Conservation (phyloP, 1,284 basidiomycete genomes). For the Cutaneotrichosporon cavernicola region DNA sequence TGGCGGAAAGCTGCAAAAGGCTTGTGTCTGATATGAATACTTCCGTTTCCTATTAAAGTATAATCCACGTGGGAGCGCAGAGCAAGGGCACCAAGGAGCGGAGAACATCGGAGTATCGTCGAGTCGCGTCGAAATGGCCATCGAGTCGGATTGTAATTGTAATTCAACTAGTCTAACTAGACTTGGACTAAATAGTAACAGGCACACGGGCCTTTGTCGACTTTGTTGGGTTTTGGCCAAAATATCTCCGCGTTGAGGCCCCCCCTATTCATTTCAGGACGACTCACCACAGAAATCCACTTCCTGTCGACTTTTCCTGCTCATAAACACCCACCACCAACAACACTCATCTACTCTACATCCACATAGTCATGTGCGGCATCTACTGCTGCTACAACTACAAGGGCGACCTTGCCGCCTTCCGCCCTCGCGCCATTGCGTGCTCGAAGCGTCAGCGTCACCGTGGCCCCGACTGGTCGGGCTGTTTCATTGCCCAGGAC, state of each 20-base stretch:
- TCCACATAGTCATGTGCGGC: slow-evolving; percentile 68
- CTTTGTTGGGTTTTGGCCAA: not conserved
- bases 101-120: not conserved
- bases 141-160: not conserved
- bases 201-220: no score
- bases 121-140: not conserved
- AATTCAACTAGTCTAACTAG: not conserved
- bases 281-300: slow-evolving; percentile 1
- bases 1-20: no score
- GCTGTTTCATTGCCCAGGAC: slow-evolving; percentile 79
- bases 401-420: slow-evolving; percentile 66
- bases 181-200: no score
- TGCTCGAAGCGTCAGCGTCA: slow-evolving; percentile 86
- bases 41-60: not conserved
- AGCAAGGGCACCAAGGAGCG: no score
- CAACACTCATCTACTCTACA: not conserved
- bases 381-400: slow-evolving; percentile 81
- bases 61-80: not conserved
- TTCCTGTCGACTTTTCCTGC: slow-evolving; percentile 1
- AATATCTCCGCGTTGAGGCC: not conserved
- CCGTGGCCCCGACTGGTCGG: slow-evolving; percentile 95
- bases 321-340: not conserved
- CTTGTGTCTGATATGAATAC: not conserved
- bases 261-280: not conserved
- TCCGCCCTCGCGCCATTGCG: slow-evolving; percentile 73